Evolutionary conservation across 176 grass and related monocot genomes (phyloP).

Genomic region (Aegilops speltoides): DNA sequence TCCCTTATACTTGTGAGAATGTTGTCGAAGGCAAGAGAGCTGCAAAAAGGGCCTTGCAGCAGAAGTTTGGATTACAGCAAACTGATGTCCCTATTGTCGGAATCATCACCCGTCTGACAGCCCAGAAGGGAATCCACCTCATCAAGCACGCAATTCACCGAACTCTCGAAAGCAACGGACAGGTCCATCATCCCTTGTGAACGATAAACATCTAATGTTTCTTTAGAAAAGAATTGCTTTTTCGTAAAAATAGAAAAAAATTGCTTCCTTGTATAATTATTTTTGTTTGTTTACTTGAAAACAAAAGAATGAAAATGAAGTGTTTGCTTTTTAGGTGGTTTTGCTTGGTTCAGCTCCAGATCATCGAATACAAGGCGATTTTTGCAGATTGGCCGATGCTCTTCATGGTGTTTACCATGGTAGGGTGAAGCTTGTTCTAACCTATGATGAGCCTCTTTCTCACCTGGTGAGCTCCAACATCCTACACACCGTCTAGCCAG

Average conservation of each 20-base stretch:
- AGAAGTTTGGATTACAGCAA: constrained; percentile 73
- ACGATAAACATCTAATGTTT: background rate
- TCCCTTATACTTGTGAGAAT: constrained; percentile 77
- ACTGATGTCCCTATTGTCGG: constrained; percentile 73
- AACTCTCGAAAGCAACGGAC: constrained; percentile 72
- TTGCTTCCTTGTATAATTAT: background rate
- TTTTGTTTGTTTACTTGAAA: background rate
- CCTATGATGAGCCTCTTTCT: constrained; percentile 87
- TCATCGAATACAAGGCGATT: constrained; percentile 74
- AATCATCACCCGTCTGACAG: constrained; percentile 84
- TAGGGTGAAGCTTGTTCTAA: constrained; percentile 57
- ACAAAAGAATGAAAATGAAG: background rate
- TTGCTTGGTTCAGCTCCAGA: constrained; percentile 91
- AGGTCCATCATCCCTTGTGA: constrained; percentile 49
- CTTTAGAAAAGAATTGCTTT: background rate
- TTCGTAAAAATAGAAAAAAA: background rate
- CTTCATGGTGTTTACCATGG: constrained; percentile 67
- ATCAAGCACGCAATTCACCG: constrained; percentile 79
- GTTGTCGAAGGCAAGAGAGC: constrained; percentile 81
- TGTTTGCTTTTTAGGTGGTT: constrained; percentile 61
- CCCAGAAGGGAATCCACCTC: constrained; percentile 98
- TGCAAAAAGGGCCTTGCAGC: constrained; percentile 81
- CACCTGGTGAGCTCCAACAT: constrained; percentile 57
- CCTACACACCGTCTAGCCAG: background rate
- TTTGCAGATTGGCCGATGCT: constrained; percentile 57